A percentile compares a stretch with the other conserved stretches of the same genome.
These are phyloP conservation scores for Penicillium waksmanii DNA, from an alignment of 495 filamentous ascomycete genomes.

Conservation along the genomic window DNA sequence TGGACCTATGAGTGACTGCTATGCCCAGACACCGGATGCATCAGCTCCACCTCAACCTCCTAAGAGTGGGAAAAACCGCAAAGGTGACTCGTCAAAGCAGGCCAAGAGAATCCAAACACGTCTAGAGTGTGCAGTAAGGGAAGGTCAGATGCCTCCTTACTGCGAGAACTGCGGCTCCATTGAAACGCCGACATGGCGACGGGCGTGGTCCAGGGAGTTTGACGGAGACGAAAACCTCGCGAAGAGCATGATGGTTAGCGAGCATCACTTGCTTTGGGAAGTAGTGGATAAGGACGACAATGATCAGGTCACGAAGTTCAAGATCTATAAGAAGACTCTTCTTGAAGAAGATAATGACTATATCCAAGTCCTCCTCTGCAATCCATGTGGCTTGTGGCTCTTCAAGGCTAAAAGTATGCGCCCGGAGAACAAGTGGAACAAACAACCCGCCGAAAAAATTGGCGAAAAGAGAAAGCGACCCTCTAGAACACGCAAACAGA, in stretches of 20 bases:
- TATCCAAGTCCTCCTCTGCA: slow-evolving; percentile 77
- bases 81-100: slow-evolving; percentile 42
- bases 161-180: slow-evolving; percentile 94
- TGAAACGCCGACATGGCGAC: slow-evolving; percentile 93
- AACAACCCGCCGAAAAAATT: slow-evolving; percentile 44
- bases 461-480: slow-evolving; percentile 50
- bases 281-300: slow-evolving; percentile 62
- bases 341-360: slow-evolving; percentile 66
- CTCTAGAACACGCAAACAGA: slow-evolving; percentile 35
- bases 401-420: slow-evolving; percentile 84
- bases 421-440: slow-evolving; percentile 81
- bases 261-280: slow-evolving; percentile 64
- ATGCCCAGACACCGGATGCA: slow-evolving; percentile 29
- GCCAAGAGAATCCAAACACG: slow-evolving; percentile 47
- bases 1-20: slow-evolving; percentile 45
- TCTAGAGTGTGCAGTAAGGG: slow-evolving; percentile 66
- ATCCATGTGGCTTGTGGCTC: slow-evolving; percentile 95
- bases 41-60: slow-evolving; percentile 32
- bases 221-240: slow-evolving; percentile 63
- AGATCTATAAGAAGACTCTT: slow-evolving; percentile 78
- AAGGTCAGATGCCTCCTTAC: slow-evolving; percentile 78
- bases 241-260: slow-evolving; percentile 68
- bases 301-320: slow-evolving; percentile 62
- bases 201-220: slow-evolving; percentile 74
- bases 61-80: slow-evolving; percentile 38